Percentiles rank a stretch among this genome's conserved stretches.
phyloP scores from a whole-genome alignment of 169 alveolate species.

The Theileria orientalis region DNA sequence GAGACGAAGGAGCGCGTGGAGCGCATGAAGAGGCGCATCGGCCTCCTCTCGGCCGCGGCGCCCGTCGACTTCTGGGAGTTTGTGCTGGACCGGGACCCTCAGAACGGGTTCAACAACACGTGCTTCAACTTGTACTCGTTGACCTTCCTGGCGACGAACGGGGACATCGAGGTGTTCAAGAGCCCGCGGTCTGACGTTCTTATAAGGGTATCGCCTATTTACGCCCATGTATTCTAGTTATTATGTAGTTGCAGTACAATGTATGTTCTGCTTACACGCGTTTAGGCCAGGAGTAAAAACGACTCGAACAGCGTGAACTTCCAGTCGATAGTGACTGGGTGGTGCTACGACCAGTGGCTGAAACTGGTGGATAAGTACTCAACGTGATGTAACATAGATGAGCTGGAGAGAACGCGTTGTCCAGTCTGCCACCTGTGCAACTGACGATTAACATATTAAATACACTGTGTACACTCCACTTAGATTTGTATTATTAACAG shows the following conservation, averaged over 20 bases:
- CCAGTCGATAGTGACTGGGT: constrained; percentile 57
- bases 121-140: constrained; percentile 67
- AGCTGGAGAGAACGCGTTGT: no score
- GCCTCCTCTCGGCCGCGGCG: neutral
- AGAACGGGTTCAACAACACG: constrained; percentile 72
- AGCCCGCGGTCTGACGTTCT: constrained; percentile 23
- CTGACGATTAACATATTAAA: no score
- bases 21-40: neutral
- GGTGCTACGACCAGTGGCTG: constrained; percentile 59
- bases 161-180: constrained; percentile 56
- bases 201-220: constrained; percentile 19
- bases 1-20: constrained; percentile 44
- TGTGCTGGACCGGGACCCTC: constrained; percentile 68
- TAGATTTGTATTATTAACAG: no score
- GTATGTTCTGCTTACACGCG: neutral
- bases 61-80: constrained; percentile 67
- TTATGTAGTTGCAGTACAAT: neutral
- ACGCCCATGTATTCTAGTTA: no score
- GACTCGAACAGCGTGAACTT: constrained; percentile 9
- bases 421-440: no score
- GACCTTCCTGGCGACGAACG: constrained; percentile 68
- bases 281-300: constrained; percentile 27
- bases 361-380: constrained; percentile 6
- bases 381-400: neutral
- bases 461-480: no score